Evolutionary conservation across 345 rosid genomes (phyloP), one percentile per base, ranked within the genome.

Genomic region (Aquilaria sinensis): DNA sequence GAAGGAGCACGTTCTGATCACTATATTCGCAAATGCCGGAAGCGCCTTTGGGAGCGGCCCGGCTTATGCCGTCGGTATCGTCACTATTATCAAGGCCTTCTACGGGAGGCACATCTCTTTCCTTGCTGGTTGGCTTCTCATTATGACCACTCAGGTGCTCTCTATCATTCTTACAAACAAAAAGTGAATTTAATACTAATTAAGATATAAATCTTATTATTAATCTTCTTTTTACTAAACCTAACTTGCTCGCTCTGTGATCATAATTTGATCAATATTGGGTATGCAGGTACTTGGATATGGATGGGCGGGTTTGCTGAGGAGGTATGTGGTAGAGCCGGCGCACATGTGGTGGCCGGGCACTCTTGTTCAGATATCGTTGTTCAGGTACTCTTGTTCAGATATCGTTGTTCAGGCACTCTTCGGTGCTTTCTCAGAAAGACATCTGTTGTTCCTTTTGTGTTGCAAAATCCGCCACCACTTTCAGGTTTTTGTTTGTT

Each of bases 261-360:
- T 37, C 43, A 37, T 0, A 37, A 37, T 37, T 37, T 5, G 16
- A 23, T 29, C 43, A 9, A 37, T 9, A 3, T 16, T 6, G 2
- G 12, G 4, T 16, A 31, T 33, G 16, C 64, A 74, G 78, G 78
- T 75, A 10, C 60, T 70, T 62, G 78, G 78, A 6, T 75, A 75
- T 33, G 74, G 74, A 12, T 70, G 74, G 74, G 78, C 72, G 11
- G 75, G 78, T 33, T 56, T 74, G 1, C 67, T 75, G 47, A 75
- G 78, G 72, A 70, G 64, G 57, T 75, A 70, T 57, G 78, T 70
- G 48, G 75, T 70, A 48, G 75, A 75, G 67, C 78, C 72, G 9
- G 78, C 75, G 15, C 67, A 67, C 2, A 75, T 75, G 78, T 67
- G 78, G 78, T 75, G 72, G 78, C 78, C 75, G 6, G 64, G 72